Base-by-base conservation (phyloP, 495 filamentous ascomycete genomes). In the Trichocladium antarcticum region DNA sequence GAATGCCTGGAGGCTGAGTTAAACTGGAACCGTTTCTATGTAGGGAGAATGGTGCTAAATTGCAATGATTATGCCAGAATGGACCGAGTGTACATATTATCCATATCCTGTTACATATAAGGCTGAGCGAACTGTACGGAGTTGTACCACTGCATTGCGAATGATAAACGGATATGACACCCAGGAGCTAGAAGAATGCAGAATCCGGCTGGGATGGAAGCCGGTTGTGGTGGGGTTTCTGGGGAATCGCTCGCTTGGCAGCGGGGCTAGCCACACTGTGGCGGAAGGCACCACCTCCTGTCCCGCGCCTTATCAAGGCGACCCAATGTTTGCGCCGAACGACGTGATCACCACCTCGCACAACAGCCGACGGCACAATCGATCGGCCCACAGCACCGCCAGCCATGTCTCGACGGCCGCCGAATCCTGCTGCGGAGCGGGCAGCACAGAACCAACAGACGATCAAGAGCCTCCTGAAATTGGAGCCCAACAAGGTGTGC, bases 401-500 rank as follows among this genome's bases (percentile, higher is more conserved):
- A 98, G 69, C 53, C 50, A 98, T 98, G 92, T 97, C 90, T 67
- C 81, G 90, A 72, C 83, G 92, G 60, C 70, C 73, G 20, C 74
- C 78, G n/a, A 85, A 85, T 62, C 78, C 82, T 46, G 47, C 77
- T 51, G 83, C 86, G 47, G 84, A 89, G 63, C 83, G 87, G 66
- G 85, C 85, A 56, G 88, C 85, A 38, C 84, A 62, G 62, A 96
- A 97, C 69, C 81, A 84, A 65, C 75, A 82, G 62, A 88, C 85
- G 11, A 89, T 98, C 66, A 97, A 97, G 71, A 84, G 69, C 56
- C 75, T 98, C 49, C 68, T 95, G 69, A 97, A 97, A 70, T 72
- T 97, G 51, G 89, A 95, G 58, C 66, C 75, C 48, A 98, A 98
- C 71, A 97, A 96, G 71, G 80, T 81, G 61, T 98, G 92, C 75